Evolutionary conservation across 2,329 filamentous ascomycete genomes (phyloP).

Genomic region (Decorospora gaudefroyi): DNA sequence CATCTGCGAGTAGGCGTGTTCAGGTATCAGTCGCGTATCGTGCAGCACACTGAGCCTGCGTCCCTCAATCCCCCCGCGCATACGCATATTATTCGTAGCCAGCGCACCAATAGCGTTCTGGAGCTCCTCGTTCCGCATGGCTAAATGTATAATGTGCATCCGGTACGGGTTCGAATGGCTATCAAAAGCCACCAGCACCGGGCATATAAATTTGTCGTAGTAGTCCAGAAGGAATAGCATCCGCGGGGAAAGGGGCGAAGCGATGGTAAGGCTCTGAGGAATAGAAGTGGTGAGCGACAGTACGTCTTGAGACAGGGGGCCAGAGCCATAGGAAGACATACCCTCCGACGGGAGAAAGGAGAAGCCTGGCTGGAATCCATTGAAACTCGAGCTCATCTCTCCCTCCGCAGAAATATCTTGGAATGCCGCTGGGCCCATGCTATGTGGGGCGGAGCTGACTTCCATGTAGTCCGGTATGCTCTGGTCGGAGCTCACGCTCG

Average conservation of each 20-base stretch:
- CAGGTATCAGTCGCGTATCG: constrained; percentile 40
- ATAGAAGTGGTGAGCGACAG: constrained; percentile 49
- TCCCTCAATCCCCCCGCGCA: constrained; percentile 70
- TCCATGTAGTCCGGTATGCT: constrained; percentile 52
- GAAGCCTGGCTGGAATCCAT: constrained; percentile 46
- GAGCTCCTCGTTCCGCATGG: constrained; percentile 76
- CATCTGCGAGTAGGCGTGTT: constrained; percentile 47
- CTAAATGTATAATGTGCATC: constrained; percentile 77
- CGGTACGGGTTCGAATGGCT: constrained; percentile 81
- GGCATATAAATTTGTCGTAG: constrained; percentile 89
- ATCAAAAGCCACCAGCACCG: constrained; percentile 89
- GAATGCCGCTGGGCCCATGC: constrained; percentile 44
- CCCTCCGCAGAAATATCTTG: constrained; percentile 48
- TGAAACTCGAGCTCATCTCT: constrained; percentile 47
- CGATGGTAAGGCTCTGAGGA: constrained; percentile 55
- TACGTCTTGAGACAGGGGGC: constrained; percentile 46
- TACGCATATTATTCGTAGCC: constrained; percentile 85
- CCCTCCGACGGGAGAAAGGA: constrained; percentile 49
- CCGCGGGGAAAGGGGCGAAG: constrained; percentile 68
- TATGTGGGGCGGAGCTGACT: constrained; percentile 42
- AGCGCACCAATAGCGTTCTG: constrained; percentile 91
- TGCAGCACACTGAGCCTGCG: constrained; percentile 39
- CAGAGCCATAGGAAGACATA: constrained; percentile 49
- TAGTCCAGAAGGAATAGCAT: constrained; percentile 91
- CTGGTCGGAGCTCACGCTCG: constrained; percentile 54